A percentile compares a stretch with the other conserved stretches of the same genome.
Evolutionary conservation across 2,329 filamentous ascomycete species (phyloP).

Genomic region (Bipolaris cookei): DNA sequence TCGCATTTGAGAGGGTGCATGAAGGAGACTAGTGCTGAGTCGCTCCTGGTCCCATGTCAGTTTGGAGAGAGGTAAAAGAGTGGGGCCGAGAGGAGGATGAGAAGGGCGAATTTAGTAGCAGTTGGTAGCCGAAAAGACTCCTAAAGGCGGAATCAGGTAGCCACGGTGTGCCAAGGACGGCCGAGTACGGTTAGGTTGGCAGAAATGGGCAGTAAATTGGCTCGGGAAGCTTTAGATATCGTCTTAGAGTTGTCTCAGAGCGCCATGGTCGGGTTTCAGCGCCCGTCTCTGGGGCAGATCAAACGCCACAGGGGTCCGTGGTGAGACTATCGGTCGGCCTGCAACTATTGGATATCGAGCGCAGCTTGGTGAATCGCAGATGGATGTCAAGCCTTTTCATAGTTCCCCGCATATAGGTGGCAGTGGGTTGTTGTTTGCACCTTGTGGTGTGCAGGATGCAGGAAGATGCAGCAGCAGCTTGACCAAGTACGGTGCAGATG

Average conservation of each 20-base stretch:
- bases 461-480: background rate
- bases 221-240: slow-evolving; percentile 31
- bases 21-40: slow-evolving; percentile 46
- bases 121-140: slow-evolving; percentile 15
- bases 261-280: slow-evolving; percentile 43
- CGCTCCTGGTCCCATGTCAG: slow-evolving; percentile 44
- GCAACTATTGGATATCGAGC: slow-evolving; percentile 21
- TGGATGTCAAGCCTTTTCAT: slow-evolving; percentile 8
- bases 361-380: slow-evolving; percentile 2
- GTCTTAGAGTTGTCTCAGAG: slow-evolving; percentile 48
- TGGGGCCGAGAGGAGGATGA: slow-evolving; percentile 24
- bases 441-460: background rate
- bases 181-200: slow-evolving; percentile 22
- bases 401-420: slow-evolving; percentile 28
- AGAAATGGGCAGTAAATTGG: slow-evolving; percentile 29
- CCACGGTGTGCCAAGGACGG: slow-evolving; percentile 26
- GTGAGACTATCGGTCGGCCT: slow-evolving; percentile 28
- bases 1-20: slow-evolving; percentile 48
- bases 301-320: slow-evolving; percentile 36
- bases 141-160: slow-evolving; percentile 24
- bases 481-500: background rate
- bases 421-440: background rate
- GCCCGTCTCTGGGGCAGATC: slow-evolving; percentile 36
- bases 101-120: slow-evolving; percentile 38
- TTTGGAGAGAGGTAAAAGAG: slow-evolving; percentile 42